These are phyloP conservation scores for Corymbia maculata DNA, from an alignment of 345 rosid species.

Conservation along the genomic window DNA sequence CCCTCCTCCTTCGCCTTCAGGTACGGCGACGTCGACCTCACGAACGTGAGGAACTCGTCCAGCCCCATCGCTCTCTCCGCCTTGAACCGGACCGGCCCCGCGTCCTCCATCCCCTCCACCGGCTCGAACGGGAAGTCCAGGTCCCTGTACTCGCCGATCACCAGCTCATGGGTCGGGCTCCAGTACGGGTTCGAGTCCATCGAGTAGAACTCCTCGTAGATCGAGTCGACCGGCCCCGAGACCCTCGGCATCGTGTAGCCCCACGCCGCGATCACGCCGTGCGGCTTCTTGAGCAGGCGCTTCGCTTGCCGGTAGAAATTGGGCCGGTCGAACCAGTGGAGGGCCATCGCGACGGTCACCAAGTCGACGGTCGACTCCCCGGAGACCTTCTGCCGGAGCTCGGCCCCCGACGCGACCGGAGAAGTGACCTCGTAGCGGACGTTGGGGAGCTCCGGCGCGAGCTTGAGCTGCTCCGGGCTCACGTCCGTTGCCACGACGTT, in stretches of 20 bases:
- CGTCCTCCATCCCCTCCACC: constrained; percentile 27
- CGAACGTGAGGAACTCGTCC: constrained; percentile 39
- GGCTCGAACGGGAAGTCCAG: constrained; percentile 70
- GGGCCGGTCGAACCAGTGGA: constrained; percentile 69
- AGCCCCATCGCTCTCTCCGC: constrained; percentile 46
- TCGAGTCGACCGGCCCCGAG: constrained; percentile 35
- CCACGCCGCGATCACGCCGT: constrained; percentile 74
- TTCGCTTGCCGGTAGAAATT: constrained; percentile 48
- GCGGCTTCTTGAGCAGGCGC: constrained; percentile 58
- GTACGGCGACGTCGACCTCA: constrained; percentile 61
- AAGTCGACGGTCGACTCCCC: constrained; percentile 39
- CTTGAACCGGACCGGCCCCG: constrained; percentile 48
- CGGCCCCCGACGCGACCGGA: constrained; percentile 26
- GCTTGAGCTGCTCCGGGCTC: constrained; percentile 58
- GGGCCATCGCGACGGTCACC: constrained; percentile 69
- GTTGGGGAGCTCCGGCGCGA: constrained; percentile 47
- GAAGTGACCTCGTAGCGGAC: constrained; percentile 50
- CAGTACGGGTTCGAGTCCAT: constrained; percentile 30
- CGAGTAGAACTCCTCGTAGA: constrained; percentile 40
- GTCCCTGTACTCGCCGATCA: constrained; percentile 38
- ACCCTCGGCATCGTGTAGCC: constrained; percentile 69
- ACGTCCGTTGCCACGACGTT: constrained; percentile 76
- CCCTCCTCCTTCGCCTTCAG: constrained; percentile 60
- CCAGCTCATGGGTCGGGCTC: constrained; percentile 45
- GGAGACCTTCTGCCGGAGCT: constrained; percentile 31